Conservation (phyloP, 2,329 filamentous ascomycete genomes). For the Aquanectria penicillioides region DNA sequence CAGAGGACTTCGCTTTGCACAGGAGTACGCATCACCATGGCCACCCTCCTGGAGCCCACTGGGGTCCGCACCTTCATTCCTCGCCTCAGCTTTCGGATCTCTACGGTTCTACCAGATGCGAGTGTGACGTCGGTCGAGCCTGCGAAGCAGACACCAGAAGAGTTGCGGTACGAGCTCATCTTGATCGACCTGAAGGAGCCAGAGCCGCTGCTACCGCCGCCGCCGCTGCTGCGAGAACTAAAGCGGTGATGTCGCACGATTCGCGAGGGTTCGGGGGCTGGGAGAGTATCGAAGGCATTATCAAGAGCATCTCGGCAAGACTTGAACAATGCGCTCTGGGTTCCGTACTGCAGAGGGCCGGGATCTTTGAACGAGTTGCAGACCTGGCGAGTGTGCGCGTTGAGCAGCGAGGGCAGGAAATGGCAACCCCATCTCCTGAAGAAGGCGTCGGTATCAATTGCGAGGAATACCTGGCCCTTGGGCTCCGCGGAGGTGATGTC, state of each 20-base stretch:
- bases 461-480: slow-evolving; percentile 61
- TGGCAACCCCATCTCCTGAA: slow-evolving; percentile 65
- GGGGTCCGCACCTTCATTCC: slow-evolving; percentile 64
- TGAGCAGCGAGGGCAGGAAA: slow-evolving; percentile 66
- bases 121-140: slow-evolving; percentile 59
- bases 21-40: slow-evolving; percentile 60
- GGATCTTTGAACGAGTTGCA: slow-evolving; percentile 72
- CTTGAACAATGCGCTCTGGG: slow-evolving; percentile 61
- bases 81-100: slow-evolving; percentile 54
- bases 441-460: slow-evolving; percentile 50
- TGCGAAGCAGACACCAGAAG: slow-evolving; percentile 61
- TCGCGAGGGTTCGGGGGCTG: slow-evolving; percentile 54
- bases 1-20: slow-evolving; percentile 55
- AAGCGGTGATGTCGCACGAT: not conserved
- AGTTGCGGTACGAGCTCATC: slow-evolving; percentile 58
- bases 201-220: not conserved
- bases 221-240: not conserved
- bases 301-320: slow-evolving; percentile 61
- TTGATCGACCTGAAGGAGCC: slow-evolving; percentile 33
- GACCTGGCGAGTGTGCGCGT: slow-evolving; percentile 65
- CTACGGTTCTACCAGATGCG: slow-evolving; percentile 50
- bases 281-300: slow-evolving; percentile 57
- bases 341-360: slow-evolving; percentile 65
- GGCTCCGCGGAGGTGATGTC: slow-evolving; percentile 58
- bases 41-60: slow-evolving; percentile 58